Base-by-base conservation (phyloP, 2,329 filamentous ascomycete species). In the Fusarium stilboides region DNA sequence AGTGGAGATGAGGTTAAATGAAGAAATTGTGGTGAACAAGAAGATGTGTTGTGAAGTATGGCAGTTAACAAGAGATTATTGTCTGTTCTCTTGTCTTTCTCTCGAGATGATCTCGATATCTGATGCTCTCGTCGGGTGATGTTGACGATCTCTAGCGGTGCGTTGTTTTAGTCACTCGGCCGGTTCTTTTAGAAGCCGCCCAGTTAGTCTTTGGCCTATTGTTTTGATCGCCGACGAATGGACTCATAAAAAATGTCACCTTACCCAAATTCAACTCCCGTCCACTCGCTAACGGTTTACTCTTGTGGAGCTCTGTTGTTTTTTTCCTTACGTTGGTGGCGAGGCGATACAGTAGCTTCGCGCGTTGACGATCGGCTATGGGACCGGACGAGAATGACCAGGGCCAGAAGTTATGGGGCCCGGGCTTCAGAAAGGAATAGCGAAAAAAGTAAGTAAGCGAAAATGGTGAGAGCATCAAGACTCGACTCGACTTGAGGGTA, bases 311-410 rank as follows among this genome's bases (percentile, higher is more conserved):
- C 31, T 26, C 17, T 15, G 5, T 15, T 34, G 15, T 31, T 24
- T 36, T 20, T 34, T 39, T 39, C 49, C 54, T 26, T 44, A 47
- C 19, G n/a, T 33, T 37, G 36, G 57, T 44, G 53, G 57, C 33
- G 53, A 43, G 20, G 17, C n/a, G 22, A 33, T 46, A 33, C 39
- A 39, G 24, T 42, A 34, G 51, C 52, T 40, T 42, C 33, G 37
- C 54, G 53, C 50, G 43, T 63, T 47, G 53, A 65, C 24, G 62
- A 65, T 65, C 62, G 60, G 60, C 39, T 55, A 26, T 28, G 58
- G 28, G 44, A 45, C 51, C 44, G 58, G 60, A 63, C 34, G 51
- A 36, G 39, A 61, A 61, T 46, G 22, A 28, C 15, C 24, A 31
- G 26, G 31, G 42, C 24, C 5, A 40, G 37, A 44, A 51, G 54